phyloP scores from a whole-genome alignment of 2,329 filamentous ascomycete genomes.

The Fusarium pseudocircinatum region DNA sequence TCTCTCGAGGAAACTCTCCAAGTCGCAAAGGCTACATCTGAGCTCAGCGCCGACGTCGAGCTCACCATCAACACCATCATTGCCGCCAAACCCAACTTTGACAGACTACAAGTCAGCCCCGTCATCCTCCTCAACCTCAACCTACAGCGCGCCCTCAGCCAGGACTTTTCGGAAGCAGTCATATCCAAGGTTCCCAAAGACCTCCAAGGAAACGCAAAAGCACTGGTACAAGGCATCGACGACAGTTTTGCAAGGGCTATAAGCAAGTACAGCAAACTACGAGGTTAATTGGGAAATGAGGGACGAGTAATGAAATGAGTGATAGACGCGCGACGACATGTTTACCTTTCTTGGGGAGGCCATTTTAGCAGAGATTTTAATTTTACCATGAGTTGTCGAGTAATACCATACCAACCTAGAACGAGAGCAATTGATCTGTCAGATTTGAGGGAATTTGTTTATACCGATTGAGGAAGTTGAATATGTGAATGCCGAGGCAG shows the following conservation, averaged over 20 bases:
- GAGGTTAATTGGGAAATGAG: slow-evolving; percentile 10
- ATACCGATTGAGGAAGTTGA: slow-evolving; percentile 21
- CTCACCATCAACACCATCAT: slow-evolving; percentile 52
- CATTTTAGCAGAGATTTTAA: slow-evolving; percentile 31
- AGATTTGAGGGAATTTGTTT: slow-evolving; percentile 17
- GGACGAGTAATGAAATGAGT: slow-evolving; percentile 22
- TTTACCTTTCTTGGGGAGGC: slow-evolving; percentile 25
- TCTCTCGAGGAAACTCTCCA: slow-evolving; percentile 50
- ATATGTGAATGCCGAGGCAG: slow-evolving; percentile 16
- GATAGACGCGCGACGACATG: slow-evolving; percentile 11
- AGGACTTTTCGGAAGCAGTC: slow-evolving; percentile 50
- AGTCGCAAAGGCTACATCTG: slow-evolving; percentile 50
- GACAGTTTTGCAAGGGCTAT: slow-evolving; percentile 52
- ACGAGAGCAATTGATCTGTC: slow-evolving; percentile 1
- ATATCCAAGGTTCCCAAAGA: slow-evolving; percentile 52
- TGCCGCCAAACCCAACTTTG: slow-evolving; percentile 55
- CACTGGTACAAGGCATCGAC: slow-evolving; percentile 51
- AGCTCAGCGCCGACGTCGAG: slow-evolving; percentile 52
- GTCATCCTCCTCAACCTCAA: slow-evolving; percentile 55
- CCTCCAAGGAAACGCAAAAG: slow-evolving; percentile 46
- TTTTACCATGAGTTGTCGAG: slow-evolving; percentile 15
- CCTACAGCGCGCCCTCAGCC: slow-evolving; percentile 52
- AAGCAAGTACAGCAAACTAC: slow-evolving; percentile 40
- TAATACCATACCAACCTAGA: slow-evolving; percentile 5
- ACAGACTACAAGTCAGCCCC: slow-evolving; percentile 53